Evolutionary conservation across 768 basidiomycete species (phyloP).

Genomic region (Glaciozyma martinii): DNA sequence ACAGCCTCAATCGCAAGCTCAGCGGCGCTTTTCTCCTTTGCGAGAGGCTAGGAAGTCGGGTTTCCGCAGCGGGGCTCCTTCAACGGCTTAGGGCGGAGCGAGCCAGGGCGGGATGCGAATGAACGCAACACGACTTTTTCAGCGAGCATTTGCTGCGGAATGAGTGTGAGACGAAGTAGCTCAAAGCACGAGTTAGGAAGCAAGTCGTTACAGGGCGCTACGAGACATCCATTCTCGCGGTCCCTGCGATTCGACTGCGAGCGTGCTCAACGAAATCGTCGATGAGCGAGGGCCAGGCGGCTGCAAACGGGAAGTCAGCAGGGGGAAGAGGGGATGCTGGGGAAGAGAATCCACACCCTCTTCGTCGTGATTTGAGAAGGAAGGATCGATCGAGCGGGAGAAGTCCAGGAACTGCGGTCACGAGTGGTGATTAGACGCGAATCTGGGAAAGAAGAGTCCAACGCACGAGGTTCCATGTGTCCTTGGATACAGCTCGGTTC

Average conservation of each 20-base stretch:
- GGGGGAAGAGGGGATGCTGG: neutral
- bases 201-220: too few relatives aligned
- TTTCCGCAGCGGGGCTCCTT: too few relatives aligned
- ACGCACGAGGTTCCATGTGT: conserved; percentile 29
- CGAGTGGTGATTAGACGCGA: too few relatives aligned
- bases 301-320: conserved; percentile 40
- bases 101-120: too few relatives aligned
- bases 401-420: conserved; percentile 30
- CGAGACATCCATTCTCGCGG: neutral
- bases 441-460: neutral
- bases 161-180: too few relatives aligned
- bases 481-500: conserved; percentile 52
- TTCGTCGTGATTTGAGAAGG: conserved; percentile 62
- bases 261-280: conserved; percentile 73
- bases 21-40: conserved; percentile 45
- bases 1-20: conserved; percentile 69
- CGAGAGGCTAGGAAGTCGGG: conserved; percentile 55
- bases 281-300: conserved; percentile 77
- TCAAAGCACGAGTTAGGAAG: too few relatives aligned
- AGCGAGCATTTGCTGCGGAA: too few relatives aligned
- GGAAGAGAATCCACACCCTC: conserved; percentile 51
- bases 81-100: too few relatives aligned
- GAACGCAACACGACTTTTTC: too few relatives aligned
- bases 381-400: conserved; percentile 59
- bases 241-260: conserved; percentile 42